Base-by-base conservation (phyloP, 2,329 filamentous ascomycete species). In the Coniochaeta prunicola region DNA sequence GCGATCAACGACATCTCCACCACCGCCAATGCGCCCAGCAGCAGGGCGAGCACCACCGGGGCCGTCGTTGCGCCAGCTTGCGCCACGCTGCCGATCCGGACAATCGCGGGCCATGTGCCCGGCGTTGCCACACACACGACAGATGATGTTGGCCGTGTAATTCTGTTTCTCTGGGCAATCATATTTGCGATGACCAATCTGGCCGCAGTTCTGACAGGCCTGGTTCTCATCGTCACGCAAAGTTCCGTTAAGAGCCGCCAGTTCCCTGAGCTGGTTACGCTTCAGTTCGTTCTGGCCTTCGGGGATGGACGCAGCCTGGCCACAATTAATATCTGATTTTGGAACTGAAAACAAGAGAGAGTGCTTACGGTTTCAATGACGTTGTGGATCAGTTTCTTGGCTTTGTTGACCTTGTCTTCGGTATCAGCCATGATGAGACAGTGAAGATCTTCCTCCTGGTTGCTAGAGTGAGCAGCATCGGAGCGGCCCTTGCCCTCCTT, bases 381-480 rank as follows among this genome's bases (percentile, higher is more conserved):
- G 66, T 97, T 97, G 77, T 99, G 93, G 64, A 99, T 96, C 62
- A 97, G 78, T 77, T 96, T 92, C 81, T 97, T 99, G 65, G 94
- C 94, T 77, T 97, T 99, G 80, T 96, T 96, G 73, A 99, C 92
- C 80, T 99, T 99, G 63, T 99, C 94, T 79, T 99, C 96, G 38
- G 93, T 97, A 71, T 99, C 94, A 70, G 94, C 94, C 94, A 99
- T 99, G 78, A 99, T 97, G 73, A 99, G 80, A 77, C 94, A 99
- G 77, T 99, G 94, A 59, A 99, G 83, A 74, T 99, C 94, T 78
- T 99, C 94, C 80, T 99, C 94, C 83, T 99, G 94, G 82, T 99
- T 99, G 84, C 94, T 97, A 75, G 93, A 92, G 77, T 99, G 94
- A 79, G 94, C 94, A 69, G 94, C 94, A 76, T 99, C 94, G 79